These are phyloP conservation scores for Mucor mucedo DNA, from an alignment of 371 early-diverging fungal species.

Conservation along the genomic window DNA sequence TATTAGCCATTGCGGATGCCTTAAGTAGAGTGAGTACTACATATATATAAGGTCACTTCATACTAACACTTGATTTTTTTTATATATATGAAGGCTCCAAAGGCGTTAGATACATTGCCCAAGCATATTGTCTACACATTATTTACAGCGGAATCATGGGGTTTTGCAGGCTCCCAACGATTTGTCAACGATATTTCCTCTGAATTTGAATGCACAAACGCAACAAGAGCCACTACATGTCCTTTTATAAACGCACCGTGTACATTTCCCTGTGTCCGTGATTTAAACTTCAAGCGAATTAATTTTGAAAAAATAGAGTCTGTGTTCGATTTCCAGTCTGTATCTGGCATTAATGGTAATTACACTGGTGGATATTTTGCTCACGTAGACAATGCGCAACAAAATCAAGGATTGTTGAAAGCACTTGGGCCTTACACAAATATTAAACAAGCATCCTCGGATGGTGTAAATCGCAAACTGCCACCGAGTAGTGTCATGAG, in stretches of 20 bases:
- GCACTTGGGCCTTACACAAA: constrained; percentile 14
- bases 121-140: constrained; percentile 76
- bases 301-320: constrained; percentile 69
- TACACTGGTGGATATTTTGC: constrained; percentile 38
- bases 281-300: constrained; percentile 66
- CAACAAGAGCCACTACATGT: constrained; percentile 48
- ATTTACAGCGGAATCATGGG: constrained; percentile 80
- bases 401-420: constrained; percentile 28
- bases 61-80: not conserved
- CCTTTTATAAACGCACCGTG: constrained; percentile 60
- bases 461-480: constrained; percentile 58
- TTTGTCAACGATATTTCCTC: constrained; percentile 75
- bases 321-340: constrained; percentile 58
- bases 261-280: constrained; percentile 65
- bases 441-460: constrained; percentile 48
- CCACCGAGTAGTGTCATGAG: constrained; percentile 83
- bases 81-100: constrained; percentile 44
- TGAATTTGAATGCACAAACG: constrained; percentile 65
- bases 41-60: too few species aligned
- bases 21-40: constrained; percentile 59
- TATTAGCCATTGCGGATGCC: constrained; percentile 76
- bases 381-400: constrained; percentile 50
- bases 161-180: constrained; percentile 80
- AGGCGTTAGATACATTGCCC: constrained; percentile 45
- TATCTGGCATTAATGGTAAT: constrained; percentile 36